Evolutionary conservation across 192 early-diverging fungal species (phyloP).

Genomic region (Dimargaris cristalligena): DNA sequence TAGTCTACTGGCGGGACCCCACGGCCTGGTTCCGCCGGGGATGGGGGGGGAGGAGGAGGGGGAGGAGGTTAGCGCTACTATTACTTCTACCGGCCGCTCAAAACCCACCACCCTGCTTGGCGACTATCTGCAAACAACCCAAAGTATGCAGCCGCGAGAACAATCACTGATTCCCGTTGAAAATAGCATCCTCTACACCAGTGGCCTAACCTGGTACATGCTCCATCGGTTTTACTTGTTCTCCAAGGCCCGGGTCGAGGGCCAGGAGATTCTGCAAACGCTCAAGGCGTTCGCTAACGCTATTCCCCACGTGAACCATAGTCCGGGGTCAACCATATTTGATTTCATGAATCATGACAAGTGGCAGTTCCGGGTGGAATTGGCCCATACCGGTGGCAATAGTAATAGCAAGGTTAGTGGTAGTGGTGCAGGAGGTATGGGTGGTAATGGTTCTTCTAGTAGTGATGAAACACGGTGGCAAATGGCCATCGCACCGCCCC

Average conservation of each 20-base stretch:
- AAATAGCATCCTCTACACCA: not conserved
- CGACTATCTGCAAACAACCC: not conserved
- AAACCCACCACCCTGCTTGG: not conserved
- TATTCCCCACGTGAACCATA: too few relatives aligned
- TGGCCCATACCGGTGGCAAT: not conserved
- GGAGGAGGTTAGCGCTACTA: too few relatives aligned
- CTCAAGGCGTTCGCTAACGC: too few relatives aligned
- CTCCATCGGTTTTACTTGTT: not conserved
- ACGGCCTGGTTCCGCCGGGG: too few relatives aligned
- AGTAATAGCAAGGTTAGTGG: not conserved
- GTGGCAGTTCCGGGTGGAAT: not conserved
- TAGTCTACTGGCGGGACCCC: not conserved
- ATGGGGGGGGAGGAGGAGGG: too few relatives aligned
- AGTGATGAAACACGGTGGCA: not conserved
- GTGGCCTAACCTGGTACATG: conserved; percentile 4
- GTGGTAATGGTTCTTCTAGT: not conserved
- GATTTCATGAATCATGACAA: not conserved
- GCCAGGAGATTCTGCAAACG: not conserved
- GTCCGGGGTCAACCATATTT: not conserved
- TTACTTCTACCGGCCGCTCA: not conserved
- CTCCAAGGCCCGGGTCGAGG: not conserved
- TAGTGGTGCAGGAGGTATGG: not conserved
- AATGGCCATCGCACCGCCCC: too few relatives aligned
- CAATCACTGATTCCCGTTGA: not conserved
- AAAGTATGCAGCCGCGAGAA: not conserved